Conservation (phyloP, 192 early-diverging fungal genomes). For the Coemansia sp. region DNA sequence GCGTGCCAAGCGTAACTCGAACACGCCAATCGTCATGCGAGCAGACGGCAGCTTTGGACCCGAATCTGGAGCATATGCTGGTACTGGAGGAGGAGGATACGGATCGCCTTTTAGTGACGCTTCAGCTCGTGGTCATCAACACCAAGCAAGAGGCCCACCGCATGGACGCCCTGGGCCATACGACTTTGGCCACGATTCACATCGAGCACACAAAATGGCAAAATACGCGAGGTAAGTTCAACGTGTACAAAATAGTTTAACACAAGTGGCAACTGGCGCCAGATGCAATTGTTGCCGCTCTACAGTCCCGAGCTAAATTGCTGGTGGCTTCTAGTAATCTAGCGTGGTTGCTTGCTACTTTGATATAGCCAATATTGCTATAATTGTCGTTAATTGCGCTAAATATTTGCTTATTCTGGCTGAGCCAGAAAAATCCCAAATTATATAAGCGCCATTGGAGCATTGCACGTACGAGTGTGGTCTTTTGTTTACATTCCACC, state of each 20-base stretch:
- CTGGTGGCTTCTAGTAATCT: neutral
- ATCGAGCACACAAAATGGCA: slow-evolving; percentile 30
- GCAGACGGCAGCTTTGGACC: slow-evolving; percentile 44
- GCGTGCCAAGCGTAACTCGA: slow-evolving; percentile 50
- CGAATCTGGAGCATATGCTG: neutral
- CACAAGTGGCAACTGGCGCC: neutral
- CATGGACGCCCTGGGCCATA: slow-evolving; percentile 25
- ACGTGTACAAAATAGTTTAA: neutral
- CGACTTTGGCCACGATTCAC: slow-evolving; percentile 24
- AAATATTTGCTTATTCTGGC: slow-evolving; percentile 1
- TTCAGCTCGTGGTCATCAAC: slow-evolving; percentile 6
- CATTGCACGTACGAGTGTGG: neutral
- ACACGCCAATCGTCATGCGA: slow-evolving; percentile 42
- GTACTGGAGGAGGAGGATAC: neutral
- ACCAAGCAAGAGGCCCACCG: slow-evolving; percentile 10
- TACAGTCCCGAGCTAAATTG: neutral
- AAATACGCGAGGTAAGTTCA: slow-evolving; percentile 46
- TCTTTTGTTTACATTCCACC: neutral
- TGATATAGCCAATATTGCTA: slow-evolving; percentile 6
- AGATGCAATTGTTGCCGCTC: no score
- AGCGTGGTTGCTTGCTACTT: neutral
- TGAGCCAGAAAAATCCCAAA: neutral
- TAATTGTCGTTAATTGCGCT: slow-evolving; percentile 6
- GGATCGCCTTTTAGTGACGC: neutral
- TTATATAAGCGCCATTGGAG: slow-evolving; percentile 11